These are phyloP conservation scores for Scedosporium boydii DNA, from an alignment of 2,329 filamentous ascomycete species.

Conservation along the genomic window DNA sequence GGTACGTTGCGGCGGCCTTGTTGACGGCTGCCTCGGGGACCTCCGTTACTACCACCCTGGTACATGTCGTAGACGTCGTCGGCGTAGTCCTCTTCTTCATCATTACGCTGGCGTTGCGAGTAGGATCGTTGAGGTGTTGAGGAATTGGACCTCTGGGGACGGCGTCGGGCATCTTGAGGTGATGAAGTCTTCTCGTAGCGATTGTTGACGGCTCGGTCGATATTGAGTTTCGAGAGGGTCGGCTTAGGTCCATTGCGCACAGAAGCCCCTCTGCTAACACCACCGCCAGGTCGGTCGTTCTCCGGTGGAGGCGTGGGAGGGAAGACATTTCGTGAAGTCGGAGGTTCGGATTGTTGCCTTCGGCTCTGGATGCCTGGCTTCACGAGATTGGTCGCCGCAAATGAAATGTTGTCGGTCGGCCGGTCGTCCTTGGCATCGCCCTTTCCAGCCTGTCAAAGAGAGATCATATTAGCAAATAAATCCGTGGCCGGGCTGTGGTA, in stretches of 20 bases:
- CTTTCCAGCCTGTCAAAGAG: constrained; percentile 34
- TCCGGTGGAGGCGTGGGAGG: constrained; percentile 98
- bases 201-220: constrained; percentile 44
- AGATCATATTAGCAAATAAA: constrained; percentile 13
- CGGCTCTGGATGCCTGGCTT: constrained; percentile 74
- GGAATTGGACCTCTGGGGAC: background rate
- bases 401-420: constrained; percentile 76
- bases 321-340: constrained; percentile 70
- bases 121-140: constrained; percentile 9
- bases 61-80: constrained; percentile 64
- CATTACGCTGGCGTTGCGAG: constrained; percentile 14
- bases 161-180: constrained; percentile 22
- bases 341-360: constrained; percentile 78
- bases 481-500: constrained; percentile 3
- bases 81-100: constrained; percentile 54
- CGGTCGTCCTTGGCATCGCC: constrained; percentile 63
- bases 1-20: constrained; percentile 30
- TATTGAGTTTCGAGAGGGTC: constrained; percentile 53
- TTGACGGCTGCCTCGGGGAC: constrained; percentile 30
- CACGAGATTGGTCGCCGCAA: constrained; percentile 85
- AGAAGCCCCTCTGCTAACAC: constrained; percentile 46
- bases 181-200: constrained; percentile 46
- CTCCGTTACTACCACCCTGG: constrained; percentile 30
- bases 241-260: constrained; percentile 53
- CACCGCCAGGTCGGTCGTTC: constrained; percentile 50